phyloP scores from a whole-genome alignment of 1,284 basidiomycete species.

The Fomitiporia mediterranea region DNA sequence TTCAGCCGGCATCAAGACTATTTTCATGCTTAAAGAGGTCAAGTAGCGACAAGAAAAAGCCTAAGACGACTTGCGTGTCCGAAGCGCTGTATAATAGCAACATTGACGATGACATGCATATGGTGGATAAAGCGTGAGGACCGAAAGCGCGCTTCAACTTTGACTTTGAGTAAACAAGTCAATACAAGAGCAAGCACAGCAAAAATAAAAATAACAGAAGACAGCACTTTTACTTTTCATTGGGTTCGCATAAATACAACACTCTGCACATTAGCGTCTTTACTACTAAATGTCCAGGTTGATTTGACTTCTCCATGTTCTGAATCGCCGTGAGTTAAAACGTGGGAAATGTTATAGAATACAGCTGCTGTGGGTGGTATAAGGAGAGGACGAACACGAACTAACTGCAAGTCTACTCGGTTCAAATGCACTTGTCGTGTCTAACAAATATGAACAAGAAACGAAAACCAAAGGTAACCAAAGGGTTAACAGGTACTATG shows the following conservation, averaged over 20 bases:
- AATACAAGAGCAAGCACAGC: neutral
- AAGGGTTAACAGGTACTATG: constrained; percentile 39
- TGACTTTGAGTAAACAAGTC: neutral
- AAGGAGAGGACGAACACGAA: constrained; percentile 12
- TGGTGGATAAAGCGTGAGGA: neutral
- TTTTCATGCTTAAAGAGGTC: too few relatives aligned
- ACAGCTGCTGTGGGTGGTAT: constrained; percentile 18
- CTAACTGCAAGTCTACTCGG: constrained; percentile 1
- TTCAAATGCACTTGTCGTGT: constrained; percentile 7
- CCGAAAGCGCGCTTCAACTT: too few relatives aligned
- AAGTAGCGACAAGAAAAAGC: too few relatives aligned
- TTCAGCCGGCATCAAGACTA: too few relatives aligned
- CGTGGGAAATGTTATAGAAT: constrained; percentile 17
- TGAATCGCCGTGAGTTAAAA: constrained; percentile 6
- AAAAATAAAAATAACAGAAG: neutral
- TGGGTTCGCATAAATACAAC: constrained; percentile 10
- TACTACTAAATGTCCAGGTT: constrained; percentile 19
- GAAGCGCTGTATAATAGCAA: too few relatives aligned
- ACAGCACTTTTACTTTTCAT: neutral
- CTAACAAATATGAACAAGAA: constrained; percentile 8
- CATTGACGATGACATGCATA: too few relatives aligned
- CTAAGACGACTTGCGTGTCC: too few relatives aligned
- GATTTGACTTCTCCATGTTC: constrained; percentile 11
- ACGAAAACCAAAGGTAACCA: constrained; percentile 6
- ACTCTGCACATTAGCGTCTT: constrained; percentile 12